These are phyloP conservation scores for Canariomyces notabilis DNA, from an alignment of 2,329 filamentous ascomycete genomes.

Conservation along the genomic window DNA sequence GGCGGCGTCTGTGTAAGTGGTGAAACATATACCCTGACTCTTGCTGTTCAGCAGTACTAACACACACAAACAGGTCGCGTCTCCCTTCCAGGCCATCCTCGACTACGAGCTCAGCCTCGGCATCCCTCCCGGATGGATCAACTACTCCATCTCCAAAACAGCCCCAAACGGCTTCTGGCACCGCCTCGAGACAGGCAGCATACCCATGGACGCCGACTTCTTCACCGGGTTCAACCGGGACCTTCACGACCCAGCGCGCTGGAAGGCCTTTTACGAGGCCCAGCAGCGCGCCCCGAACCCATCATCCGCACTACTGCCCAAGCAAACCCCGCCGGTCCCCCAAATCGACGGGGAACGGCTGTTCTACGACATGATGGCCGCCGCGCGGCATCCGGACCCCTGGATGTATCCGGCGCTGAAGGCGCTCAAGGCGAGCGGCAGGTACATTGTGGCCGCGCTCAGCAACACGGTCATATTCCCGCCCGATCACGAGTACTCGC, in stretches of 20 bases:
- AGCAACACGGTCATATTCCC: constrained; percentile 91
- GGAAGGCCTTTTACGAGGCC: constrained; percentile 59
- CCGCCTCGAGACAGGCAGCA: constrained; percentile 76
- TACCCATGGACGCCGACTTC: constrained; percentile 68
- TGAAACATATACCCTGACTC: neutral
- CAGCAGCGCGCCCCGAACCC: constrained; percentile 41
- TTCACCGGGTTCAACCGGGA: constrained; percentile 73
- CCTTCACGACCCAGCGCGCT: constrained; percentile 60
- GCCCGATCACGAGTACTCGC: constrained; percentile 61
- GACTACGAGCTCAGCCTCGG: constrained; percentile 74
- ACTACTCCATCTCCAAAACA: constrained; percentile 77
- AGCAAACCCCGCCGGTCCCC: constrained; percentile 58
- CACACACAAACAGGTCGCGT: constrained; percentile 61
- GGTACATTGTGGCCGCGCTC: constrained; percentile 72
- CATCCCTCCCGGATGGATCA: constrained; percentile 86
- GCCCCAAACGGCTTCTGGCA: constrained; percentile 83
- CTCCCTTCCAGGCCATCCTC: constrained; percentile 87
- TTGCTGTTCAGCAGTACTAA: constrained; percentile 15
- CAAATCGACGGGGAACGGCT: constrained; percentile 70
- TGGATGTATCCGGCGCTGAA: constrained; percentile 82
- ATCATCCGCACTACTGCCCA: constrained; percentile 33
- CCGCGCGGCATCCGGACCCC: constrained; percentile 66
- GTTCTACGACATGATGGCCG: constrained; percentile 88
- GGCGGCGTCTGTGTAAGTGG: constrained; percentile 88
- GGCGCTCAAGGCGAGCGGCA: constrained; percentile 57